Base-by-base conservation (phyloP, 768 basidiomycete genomes). In the Pleurotus sapidus region DNA sequence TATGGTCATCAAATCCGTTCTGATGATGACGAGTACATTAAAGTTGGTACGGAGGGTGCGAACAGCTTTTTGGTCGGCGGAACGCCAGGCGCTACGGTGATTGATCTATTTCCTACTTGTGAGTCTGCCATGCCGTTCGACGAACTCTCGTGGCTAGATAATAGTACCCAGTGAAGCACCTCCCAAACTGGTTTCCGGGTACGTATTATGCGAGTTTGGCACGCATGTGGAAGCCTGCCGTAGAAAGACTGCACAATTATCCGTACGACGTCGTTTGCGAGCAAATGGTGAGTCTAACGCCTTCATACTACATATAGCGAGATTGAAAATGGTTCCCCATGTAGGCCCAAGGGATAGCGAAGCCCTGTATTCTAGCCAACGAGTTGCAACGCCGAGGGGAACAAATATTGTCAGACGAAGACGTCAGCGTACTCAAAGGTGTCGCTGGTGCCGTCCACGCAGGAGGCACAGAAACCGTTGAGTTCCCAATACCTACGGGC, bases 131-230 rank as follows among this genome's bases (percentile, higher is more conserved):
- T 3, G 24, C n/a, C 48, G 24, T 17, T n/a, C 24, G 27, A 23
- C 23, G 17, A 49, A 30, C 30, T n/a, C 38, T 37, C 50, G 37
- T 17, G 20, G 12, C n/a, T 15, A 38, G 12, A 40, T 6, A 34
- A 34, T 37, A 9, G 23, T 20, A 1, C 27, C 17, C 34, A 78
- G 77, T 78, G 53, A 72, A 67, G 62, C 65, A 76, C 54, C 59
- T 77, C 12, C 76, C 76, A 0, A 55, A 37, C 12, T 77, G 76
- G 76, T 46, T 74, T 5, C 77, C 77, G 17, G 77, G 76, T 1
- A 67, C 72, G 18, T 64, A 67, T 39, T 77, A 70, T 55, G 66
- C 69, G 43, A 64, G 61, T 23, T 68, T 68, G 43, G 77, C 73
- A 5, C 63, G 67, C 17, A 55, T 63, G 17, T 70, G 73, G 63